Percentiles rank a stretch among this genome's conserved stretches.
Conservation (phyloP, 78 protist genomes). For the Tieghemostelium lacteum region DNA sequence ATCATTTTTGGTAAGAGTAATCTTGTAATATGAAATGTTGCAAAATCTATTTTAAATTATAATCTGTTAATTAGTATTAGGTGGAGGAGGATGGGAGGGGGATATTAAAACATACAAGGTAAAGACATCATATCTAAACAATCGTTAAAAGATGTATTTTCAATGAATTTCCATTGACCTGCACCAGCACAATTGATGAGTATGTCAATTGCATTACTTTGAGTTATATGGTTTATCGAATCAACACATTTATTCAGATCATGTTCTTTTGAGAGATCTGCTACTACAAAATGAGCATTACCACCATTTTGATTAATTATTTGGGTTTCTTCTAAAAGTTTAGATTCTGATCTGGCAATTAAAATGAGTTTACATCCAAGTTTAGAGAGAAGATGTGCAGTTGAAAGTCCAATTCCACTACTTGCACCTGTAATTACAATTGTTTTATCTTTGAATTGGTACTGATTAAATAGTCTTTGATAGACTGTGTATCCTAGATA, state of each 20-base stretch:
- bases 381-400: conserved; percentile 3
- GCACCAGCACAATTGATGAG: conserved; percentile 34
- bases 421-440: background rate
- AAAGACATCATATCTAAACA: conserved; percentile 26
- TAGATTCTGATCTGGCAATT: conserved; percentile 14
- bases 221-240: background rate
- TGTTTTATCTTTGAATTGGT: too few relatives aligned
- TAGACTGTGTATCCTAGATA: too few relatives aligned
- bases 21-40: conserved; percentile 37
- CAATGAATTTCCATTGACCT: conserved; percentile 41
- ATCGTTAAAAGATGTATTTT: conserved; percentile 19
- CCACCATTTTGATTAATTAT: background rate
- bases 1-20: conserved; percentile 23
- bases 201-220: conserved; percentile 1
- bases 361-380: background rate
- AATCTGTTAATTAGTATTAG: background rate
- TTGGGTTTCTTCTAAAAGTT: background rate
- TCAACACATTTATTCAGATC: background rate
- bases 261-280: conserved; percentile 1
- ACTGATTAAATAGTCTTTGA: too few relatives aligned
- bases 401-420: conserved; percentile 18
- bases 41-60: conserved; percentile 18
- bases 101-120: conserved; percentile 18
- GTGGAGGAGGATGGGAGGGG: too few relatives aligned
- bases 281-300: background rate